Base-by-base conservation (phyloP, 1,284 basidiomycete species). In the Leccinum holopus region DNA sequence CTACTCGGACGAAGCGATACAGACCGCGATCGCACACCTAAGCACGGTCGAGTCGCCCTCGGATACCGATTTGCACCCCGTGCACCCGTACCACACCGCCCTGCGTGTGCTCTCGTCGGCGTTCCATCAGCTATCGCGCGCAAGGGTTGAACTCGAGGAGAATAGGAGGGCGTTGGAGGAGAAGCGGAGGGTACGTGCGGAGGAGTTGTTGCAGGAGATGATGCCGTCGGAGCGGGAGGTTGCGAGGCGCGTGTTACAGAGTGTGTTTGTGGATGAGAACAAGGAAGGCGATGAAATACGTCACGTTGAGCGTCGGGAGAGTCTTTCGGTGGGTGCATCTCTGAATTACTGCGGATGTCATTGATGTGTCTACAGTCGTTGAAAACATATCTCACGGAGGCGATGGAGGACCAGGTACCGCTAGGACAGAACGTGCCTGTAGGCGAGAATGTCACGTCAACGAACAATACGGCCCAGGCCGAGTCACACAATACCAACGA, bases 21-120 rank as follows among this genome's bases (percentile, higher is more conserved):
- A 87, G 65, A 76, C 80, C 7, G 80, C 83, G 2, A 82, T 92
- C 18, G 81, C 87, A 0, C 75, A 73, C 18, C 72, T 87, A 33
- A 69, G 76, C 58, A 63, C 70, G 8, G 68, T 78, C 4, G 76
- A 81, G 33, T 79, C 84, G 0, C 81, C 82, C 2, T 78, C 81
- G 4, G 79, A 84, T 52, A 70, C 74, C 2, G 70, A 81, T 5
- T 71, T 66, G n/a, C 81, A 88, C 68, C 86, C 88, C 5, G 71
- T 66, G 16, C 81, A 88, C 67, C 86, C 88, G 0, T 90, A 90
- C 67, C 85, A 89, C 65, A 78, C 84, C 1, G 82, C 86, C 1
- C 68, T 93, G 14, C 83, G 90, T n/a, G 80, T 85, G 8, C 75
- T 93, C 21, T 92, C 91, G 0, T 82, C 84, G 1, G 86, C 88